These are phyloP conservation scores for Suillus discolor DNA, from an alignment of 768 basidiomycete species.

Conservation along the genomic window DNA sequence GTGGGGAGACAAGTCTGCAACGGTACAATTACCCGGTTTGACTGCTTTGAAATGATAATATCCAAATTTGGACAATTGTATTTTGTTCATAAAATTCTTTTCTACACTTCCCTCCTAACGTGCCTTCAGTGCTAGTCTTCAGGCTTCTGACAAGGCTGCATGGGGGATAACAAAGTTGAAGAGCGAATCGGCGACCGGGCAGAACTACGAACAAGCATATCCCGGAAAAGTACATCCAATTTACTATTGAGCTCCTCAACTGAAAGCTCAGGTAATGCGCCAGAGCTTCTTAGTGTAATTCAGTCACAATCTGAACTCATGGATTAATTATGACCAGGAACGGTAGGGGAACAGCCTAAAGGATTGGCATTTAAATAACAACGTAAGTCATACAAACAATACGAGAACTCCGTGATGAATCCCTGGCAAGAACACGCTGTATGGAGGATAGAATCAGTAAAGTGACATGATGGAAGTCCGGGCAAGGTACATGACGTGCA, in stretches of 20 bases:
- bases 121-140: background rate
- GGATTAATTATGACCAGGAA: background rate
- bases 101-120: background rate
- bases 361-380: background rate
- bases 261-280: background rate
- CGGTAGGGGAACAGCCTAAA: background rate
- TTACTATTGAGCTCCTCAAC: background rate
- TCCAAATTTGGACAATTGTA: constrained; percentile 3
- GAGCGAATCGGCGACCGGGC: background rate
- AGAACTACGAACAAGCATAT: background rate
- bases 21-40: constrained; percentile 7
- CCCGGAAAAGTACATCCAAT: background rate
- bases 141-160: background rate
- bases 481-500: background rate
- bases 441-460: background rate
- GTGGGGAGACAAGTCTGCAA: constrained; percentile 8
- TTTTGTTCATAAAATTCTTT: constrained; percentile 5
- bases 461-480: background rate
- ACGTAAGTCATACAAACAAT: background rate
- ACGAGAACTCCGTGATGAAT: background rate
- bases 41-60: constrained; percentile 1
- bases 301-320: background rate
- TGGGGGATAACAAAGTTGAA: background rate
- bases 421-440: background rate
- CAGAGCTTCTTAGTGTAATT: background rate